Percentiles rank a stretch among this genome's conserved stretches.
These are phyloP conservation scores for Aspergillus pseudoviridinutans DNA, from an alignment of 2,329 filamentous ascomycete species.

Conservation along the genomic window DNA sequence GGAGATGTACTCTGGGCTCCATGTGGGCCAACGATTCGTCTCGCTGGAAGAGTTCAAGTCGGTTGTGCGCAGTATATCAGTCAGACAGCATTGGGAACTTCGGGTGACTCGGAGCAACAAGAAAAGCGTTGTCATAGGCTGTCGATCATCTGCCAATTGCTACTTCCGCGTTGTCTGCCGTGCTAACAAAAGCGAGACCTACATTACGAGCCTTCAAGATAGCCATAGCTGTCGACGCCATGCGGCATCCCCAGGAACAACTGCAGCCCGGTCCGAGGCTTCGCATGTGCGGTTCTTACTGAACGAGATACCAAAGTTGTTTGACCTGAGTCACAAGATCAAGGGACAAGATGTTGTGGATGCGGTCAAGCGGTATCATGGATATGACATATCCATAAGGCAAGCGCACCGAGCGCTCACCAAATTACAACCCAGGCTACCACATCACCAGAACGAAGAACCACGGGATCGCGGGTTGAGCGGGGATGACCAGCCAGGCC, in stretches of 20 bases:
- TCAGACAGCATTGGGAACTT: conserved; percentile 39
- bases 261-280: conserved; percentile 37
- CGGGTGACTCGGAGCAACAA: conserved; percentile 39
- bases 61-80: conserved; percentile 38
- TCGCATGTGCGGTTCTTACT: conserved; percentile 39
- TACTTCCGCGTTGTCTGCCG: conserved; percentile 40
- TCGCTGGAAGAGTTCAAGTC: conserved; percentile 39
- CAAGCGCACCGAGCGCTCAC: conserved; percentile 38
- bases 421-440: conserved; percentile 30
- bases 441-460: conserved; percentile 19
- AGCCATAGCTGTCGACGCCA: conserved; percentile 34
- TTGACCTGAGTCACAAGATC: conserved; percentile 36
- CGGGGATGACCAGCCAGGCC: conserved; percentile 23
- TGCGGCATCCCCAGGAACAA: conserved; percentile 25
- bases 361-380: conserved; percentile 39
- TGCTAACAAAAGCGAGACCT: conserved; percentile 38
- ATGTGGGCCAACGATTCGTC: conserved; percentile 35
- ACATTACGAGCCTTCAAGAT: conserved; percentile 39
- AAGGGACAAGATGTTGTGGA: conserved; percentile 37
- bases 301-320: conserved; percentile 37
- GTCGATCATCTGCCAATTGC: conserved; percentile 36
- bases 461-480: conserved; percentile 20
- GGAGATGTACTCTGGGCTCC: conserved; percentile 38
- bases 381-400: conserved; percentile 37
- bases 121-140: conserved; percentile 40